Conservation (phyloP, 2,329 filamentous ascomycete genomes). For the Cercospora brassicicola region DNA sequence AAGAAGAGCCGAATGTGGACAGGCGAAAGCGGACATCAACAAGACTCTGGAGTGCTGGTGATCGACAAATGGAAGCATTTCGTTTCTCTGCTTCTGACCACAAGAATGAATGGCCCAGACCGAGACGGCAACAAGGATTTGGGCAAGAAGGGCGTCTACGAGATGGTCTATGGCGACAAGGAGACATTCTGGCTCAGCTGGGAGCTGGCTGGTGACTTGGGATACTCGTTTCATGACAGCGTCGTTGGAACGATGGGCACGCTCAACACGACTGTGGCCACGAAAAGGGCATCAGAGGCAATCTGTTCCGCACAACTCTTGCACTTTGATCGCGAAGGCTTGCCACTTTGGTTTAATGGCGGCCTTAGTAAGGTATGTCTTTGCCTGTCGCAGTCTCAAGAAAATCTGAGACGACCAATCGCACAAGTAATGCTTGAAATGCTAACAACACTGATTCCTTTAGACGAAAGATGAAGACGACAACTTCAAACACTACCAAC, state of each 20-base stretch:
- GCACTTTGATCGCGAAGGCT: conserved; percentile 44
- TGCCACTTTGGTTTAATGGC: conserved; percentile 52
- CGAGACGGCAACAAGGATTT: conserved; percentile 44
- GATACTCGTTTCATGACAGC: conserved; percentile 49
- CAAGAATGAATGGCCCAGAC: conserved; percentile 48
- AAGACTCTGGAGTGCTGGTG: conserved; percentile 51
- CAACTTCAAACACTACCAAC: conserved; percentile 37
- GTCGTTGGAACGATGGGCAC: conserved; percentile 41
- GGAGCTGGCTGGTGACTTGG: conserved; percentile 47
- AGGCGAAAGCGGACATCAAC: conserved; percentile 43
- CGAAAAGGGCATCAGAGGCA: conserved; percentile 23
- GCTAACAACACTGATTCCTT: neutral
- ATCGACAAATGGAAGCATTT: conserved; percentile 52
- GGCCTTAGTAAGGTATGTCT: conserved; percentile 41
- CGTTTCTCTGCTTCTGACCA: conserved; percentile 46
- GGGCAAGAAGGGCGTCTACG: conserved; percentile 47
- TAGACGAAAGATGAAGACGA: conserved; percentile 44
- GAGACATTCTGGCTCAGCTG: conserved; percentile 55
- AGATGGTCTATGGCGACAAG: conserved; percentile 53
- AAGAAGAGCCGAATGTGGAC: conserved; percentile 43
- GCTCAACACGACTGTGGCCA: conserved; percentile 24
- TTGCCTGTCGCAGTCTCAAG: neutral
- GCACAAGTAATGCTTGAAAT: neutral
- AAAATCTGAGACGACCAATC: neutral
- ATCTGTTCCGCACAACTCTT: conserved; percentile 51